These are phyloP conservation scores for Athelia psychrophila DNA, from an alignment of 1,284 basidiomycete species.

Conservation along the genomic window DNA sequence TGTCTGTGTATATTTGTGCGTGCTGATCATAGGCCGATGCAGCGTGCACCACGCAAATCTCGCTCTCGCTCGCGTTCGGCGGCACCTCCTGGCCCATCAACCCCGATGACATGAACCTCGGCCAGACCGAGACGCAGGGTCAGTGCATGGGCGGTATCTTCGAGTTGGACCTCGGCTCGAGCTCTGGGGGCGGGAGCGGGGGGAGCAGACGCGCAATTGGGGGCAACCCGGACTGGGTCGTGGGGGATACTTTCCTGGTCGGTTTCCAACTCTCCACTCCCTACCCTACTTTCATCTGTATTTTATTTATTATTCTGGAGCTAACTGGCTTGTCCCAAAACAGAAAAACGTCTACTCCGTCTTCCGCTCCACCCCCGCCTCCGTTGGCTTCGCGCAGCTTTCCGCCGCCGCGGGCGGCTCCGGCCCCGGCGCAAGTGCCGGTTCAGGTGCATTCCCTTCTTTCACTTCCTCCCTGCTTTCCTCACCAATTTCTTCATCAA, in stretches of 20 bases:
- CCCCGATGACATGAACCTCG: conserved; percentile 37
- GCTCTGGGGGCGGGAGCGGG: conserved; percentile 10
- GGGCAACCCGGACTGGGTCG: conserved; percentile 48
- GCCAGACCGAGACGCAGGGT: conserved; percentile 12
- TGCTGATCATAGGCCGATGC: neutral
- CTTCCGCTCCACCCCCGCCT: conserved; percentile 40
- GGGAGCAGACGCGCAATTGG: conserved; percentile 27
- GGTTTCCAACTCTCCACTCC: neutral
- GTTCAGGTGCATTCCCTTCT: too few relatives aligned
- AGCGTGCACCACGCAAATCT: conserved; percentile 39
- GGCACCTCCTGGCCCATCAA: conserved; percentile 50
- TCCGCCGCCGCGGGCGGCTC: conserved; percentile 13
- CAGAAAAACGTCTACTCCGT: conserved; percentile 54
- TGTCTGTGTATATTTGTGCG: neutral
- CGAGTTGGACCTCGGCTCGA: conserved; percentile 32
- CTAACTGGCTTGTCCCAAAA: too few relatives aligned
- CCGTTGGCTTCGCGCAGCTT: conserved; percentile 49
- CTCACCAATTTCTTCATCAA: neutral
- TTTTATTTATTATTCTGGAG: neutral
- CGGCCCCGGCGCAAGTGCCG: neutral
- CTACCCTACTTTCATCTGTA: neutral
- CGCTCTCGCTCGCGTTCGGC: conserved; percentile 51
- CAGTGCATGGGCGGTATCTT: conserved; percentile 66
- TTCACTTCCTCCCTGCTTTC: neutral
- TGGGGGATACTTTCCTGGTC: conserved; percentile 65